phyloP scores from a whole-genome alignment of 345 rosid genomes.

The Eutrema japonicum region DNA sequence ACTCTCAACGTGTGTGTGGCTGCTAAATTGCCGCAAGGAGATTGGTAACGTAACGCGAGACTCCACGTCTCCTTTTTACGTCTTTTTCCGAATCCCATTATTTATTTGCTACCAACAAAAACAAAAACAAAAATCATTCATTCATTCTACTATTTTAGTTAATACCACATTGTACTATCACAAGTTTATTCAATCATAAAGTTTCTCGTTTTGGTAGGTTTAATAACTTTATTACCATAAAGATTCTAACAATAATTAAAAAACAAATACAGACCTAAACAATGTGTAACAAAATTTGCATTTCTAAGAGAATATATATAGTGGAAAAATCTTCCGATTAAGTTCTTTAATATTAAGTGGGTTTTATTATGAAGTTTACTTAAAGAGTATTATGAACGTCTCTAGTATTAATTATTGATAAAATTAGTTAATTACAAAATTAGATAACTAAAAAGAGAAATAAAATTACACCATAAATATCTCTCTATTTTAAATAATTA shows the following conservation, averaged over 20 bases:
- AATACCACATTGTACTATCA: conserved; percentile 2
- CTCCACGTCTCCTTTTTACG: conserved; percentile 40
- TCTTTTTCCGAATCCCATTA: background rate
- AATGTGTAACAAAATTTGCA: background rate
- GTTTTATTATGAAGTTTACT: background rate
- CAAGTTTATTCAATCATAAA: background rate
- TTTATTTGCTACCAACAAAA: background rate
- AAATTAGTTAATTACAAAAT: no score
- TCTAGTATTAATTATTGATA: no score
- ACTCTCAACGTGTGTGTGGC: conserved; percentile 28
- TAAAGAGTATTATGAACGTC: no score
- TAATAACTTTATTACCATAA: background rate
- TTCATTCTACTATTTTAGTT: background rate
- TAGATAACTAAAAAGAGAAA: no score
- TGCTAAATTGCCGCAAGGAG: conserved; percentile 30
- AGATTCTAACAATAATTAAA: background rate
- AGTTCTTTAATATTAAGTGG: background rate
- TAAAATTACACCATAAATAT: no score
- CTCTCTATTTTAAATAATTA: no score
- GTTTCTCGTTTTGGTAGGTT: conserved; percentile 15
- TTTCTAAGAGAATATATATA: background rate
- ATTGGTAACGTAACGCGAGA: conserved; percentile 36
- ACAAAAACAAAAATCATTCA: no score
- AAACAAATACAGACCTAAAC: background rate
- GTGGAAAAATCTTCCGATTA: background rate